phyloP scores from a whole-genome alignment of 768 basidiomycete genomes.

The Lactarius quietus region DNA sequence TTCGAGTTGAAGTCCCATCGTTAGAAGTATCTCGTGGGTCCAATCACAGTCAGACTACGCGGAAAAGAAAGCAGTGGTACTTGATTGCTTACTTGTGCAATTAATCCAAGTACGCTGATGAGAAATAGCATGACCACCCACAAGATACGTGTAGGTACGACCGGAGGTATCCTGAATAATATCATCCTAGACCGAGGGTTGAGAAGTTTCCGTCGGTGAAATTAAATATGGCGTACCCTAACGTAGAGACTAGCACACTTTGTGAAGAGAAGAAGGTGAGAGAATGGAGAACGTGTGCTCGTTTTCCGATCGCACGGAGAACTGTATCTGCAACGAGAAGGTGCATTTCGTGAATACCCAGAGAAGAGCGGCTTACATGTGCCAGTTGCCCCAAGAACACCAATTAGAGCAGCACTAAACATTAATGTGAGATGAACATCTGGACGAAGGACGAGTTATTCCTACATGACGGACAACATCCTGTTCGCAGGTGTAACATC shows the following conservation, averaged over 20 bases:
- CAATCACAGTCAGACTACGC: neutral
- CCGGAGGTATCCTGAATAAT: slow-evolving; percentile 37
- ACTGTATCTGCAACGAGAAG: slow-evolving; percentile 38
- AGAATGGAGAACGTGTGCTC: slow-evolving; percentile 71
- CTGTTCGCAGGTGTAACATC: slow-evolving; percentile 37
- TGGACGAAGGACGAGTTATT: neutral
- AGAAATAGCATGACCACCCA: slow-evolving; percentile 44
- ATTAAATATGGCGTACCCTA: slow-evolving; percentile 29
- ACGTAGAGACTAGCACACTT: slow-evolving; percentile 43
- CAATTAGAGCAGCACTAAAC: slow-evolving; percentile 56
- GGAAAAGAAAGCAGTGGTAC: neutral
- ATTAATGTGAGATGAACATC: neutral
- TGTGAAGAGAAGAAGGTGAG: slow-evolving; percentile 62
- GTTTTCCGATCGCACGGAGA: slow-evolving; percentile 67
- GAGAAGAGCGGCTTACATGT: slow-evolving; percentile 51
- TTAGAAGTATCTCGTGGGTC: slow-evolving; percentile 45
- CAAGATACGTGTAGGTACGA: slow-evolving; percentile 43
- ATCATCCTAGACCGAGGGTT: slow-evolving; percentile 39
- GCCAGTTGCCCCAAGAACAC: slow-evolving; percentile 61
- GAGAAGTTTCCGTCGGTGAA: neutral
- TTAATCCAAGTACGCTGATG: slow-evolving; percentile 52
- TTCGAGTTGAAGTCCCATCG: slow-evolving; percentile 60
- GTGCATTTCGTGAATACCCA: neutral
- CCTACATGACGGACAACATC: slow-evolving; percentile 57
- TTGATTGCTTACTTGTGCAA: slow-evolving; percentile 37